These are phyloP conservation scores for Yamadazyma diddensiae DNA, from an alignment of 1,139 yeast genomes.

Conservation along the genomic window DNA sequence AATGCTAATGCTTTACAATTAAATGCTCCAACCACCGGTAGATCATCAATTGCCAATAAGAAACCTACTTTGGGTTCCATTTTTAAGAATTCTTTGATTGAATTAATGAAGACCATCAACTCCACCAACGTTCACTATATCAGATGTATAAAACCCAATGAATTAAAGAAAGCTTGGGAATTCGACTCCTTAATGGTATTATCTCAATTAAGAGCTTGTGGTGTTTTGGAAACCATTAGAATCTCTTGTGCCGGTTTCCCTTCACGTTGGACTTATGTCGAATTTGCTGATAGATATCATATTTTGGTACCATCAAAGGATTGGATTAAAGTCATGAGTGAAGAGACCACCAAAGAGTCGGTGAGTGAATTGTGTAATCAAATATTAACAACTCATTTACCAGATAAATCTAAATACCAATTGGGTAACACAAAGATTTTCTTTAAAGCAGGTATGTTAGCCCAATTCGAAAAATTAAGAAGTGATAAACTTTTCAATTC, in stretches of 20 bases:
- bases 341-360: slow-evolving; percentile 53
- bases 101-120: slow-evolving; percentile 87
- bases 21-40: slow-evolving; percentile 36
- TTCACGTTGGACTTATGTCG: slow-evolving; percentile 92
- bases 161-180: slow-evolving; percentile 91
- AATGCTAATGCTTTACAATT: slow-evolving; percentile 55
- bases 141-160: slow-evolving; percentile 97
- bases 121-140: slow-evolving; percentile 95
- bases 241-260: slow-evolving; percentile 99
- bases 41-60: slow-evolving; percentile 45
- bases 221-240: slow-evolving; percentile 94
- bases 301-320: slow-evolving; percentile 69
- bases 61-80: slow-evolving; percentile 95
- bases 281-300: slow-evolving; percentile 88
- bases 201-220: slow-evolving; percentile 95
- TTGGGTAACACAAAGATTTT: slow-evolving; percentile 87
- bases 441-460: slow-evolving; percentile 95
- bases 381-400: slow-evolving; percentile 62
- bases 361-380: slow-evolving; percentile 64
- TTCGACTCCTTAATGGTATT: slow-evolving; percentile 95
- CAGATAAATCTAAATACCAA: slow-evolving; percentile 71
- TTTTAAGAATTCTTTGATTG: slow-evolving; percentile 88
- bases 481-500: slow-evolving; percentile 72
- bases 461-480: slow-evolving; percentile 84
- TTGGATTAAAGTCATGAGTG: slow-evolving; percentile 63